Evolutionary conservation across 495 filamentous ascomycete genomes (phyloP), one percentile per base, ranked within the genome.

Genomic region (Aspergillus affinis): DNA sequence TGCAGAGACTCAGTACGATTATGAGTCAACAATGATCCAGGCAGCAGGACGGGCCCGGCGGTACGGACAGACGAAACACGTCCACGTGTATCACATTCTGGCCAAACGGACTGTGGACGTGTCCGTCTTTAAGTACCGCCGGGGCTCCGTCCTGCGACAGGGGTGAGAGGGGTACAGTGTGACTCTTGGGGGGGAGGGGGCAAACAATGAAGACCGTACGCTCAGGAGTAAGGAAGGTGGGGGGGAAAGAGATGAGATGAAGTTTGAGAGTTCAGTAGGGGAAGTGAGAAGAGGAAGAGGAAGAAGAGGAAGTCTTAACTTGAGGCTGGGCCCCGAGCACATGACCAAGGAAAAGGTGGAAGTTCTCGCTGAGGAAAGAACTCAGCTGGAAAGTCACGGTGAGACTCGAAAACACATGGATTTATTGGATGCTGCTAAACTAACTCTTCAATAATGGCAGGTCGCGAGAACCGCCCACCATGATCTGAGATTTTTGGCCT

Each of bases 51-150:
- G 91, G 44, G 79, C 78, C 32, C 74, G 84, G 2, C 84, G 91
- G 6, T 87, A 81, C 51, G 86, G 88, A 0, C 91, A 95, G 72
- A 65, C 67, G n/a, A 85, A 82, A 66, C 61, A 62, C 1, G 90
- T 96, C 9, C 71, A 88, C 41, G 74, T 91, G n/a, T 91, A 89
- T 71, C 83, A 89, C 50, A 82, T 93, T 52, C 69, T 88, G 26
- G 78, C 82, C 0, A 75, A 76, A 48, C 68, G 78, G 54, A 92
- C 91, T 0, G 81, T 90, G 29, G 91, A 95, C 54, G 84, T 90
- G 30, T 83, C 87, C 61, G 81, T 90, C 41, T 75, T 90, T 21
- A 77, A 88, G 62, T 70, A 73, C 17, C 70, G 76, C 6, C 65
- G 60, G 1, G 66, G 61, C 13, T 64, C 59, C 9, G 68, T 75